A percentile compares a stretch with the other conserved stretches of the same genome.
These are phyloP conservation scores for Nitzschia sp. DNA, from an alignment of 108 stramenopile species.

Conservation along the genomic window DNA sequence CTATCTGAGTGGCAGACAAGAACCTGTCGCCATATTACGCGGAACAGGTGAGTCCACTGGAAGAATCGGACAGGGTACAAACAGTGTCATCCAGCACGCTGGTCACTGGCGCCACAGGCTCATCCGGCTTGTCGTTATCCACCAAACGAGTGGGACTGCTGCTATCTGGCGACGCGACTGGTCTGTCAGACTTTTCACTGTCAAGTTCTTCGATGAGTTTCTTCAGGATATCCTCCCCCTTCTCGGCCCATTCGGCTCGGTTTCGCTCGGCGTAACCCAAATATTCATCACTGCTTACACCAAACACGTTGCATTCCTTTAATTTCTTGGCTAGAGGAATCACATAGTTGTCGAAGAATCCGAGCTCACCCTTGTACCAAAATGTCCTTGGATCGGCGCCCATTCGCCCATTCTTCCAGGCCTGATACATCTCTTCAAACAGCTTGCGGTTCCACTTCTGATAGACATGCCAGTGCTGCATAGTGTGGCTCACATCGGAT, in stretches of 20 bases:
- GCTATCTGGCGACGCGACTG: no score
- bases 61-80: no score
- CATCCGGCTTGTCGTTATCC: no score
- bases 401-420: conserved; percentile 19
- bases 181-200: no score
- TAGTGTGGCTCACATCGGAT: conserved; percentile 48
- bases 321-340: conserved; percentile 39
- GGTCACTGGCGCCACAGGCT: no score
- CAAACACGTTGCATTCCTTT: conserved; percentile 37
- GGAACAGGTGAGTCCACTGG: no score
- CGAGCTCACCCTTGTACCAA: conserved; percentile 24
- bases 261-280: conserved; percentile 29
- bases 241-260: not conserved
- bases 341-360: conserved; percentile 46
- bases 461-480: conserved; percentile 53
- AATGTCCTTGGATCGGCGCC: conserved; percentile 4
- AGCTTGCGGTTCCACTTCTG: conserved; percentile 45
- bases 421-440: conserved; percentile 28
- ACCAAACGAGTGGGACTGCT: no score
- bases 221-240: not conserved
- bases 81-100: no score
- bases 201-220: not conserved
- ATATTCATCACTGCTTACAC: conserved; percentile 33
- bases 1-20: no score
- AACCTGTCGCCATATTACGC: no score